Evolutionary conservation across 202 grass and related monocot species (phyloP), one percentile per base, ranked within the genome.

Genomic region (Schoenoplectus tabernaemontani): DNA sequence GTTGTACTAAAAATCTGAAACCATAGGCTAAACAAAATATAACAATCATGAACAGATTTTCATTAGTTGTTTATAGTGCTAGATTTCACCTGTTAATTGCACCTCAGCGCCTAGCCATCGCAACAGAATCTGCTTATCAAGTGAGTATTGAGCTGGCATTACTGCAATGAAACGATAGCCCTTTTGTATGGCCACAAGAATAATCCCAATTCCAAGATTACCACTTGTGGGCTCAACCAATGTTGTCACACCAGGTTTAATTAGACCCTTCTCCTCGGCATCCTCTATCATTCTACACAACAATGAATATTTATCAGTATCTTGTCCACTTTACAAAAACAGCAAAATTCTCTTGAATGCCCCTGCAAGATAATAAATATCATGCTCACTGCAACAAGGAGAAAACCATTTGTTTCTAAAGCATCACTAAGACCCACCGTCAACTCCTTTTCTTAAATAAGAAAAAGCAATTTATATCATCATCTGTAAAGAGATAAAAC

Each of bases 201-300:
- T 47, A 68, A 97, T 82, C 44, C 91, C 93, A 17, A 93, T 68
- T 30, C 91, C 91, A 32, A 97, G 58, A 83, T 97, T 97, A 44
- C 93, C 93, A 44, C 93, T 91, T 13, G 93, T 97, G 7, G 89
- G 84, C 41, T 88, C 93, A 0, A 97, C 85, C 0, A 93, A 85
- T 34, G 91, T 93, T 9, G 89, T 97, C 15, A 87, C 38, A 43
- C 93, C 93, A 30, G 91, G 93, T 58, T 83, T 64, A 85, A 97
- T 91, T 78, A 97, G 74, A 26, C 93, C 91, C 26, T 86, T 97
- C 82, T 97, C 87, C 85, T 97, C 93, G 32, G 91, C 91, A 84
- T 97, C 93, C 67, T 97, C 93, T 23, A 97, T 93, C 93, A 97
- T 97, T 73, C 89, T 97, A 73, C 16, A 81, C 38, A 76, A 81